These are phyloP conservation scores for Ogataea methanolica DNA, from an alignment of 805 yeast genomes.

Conservation along the genomic window DNA sequence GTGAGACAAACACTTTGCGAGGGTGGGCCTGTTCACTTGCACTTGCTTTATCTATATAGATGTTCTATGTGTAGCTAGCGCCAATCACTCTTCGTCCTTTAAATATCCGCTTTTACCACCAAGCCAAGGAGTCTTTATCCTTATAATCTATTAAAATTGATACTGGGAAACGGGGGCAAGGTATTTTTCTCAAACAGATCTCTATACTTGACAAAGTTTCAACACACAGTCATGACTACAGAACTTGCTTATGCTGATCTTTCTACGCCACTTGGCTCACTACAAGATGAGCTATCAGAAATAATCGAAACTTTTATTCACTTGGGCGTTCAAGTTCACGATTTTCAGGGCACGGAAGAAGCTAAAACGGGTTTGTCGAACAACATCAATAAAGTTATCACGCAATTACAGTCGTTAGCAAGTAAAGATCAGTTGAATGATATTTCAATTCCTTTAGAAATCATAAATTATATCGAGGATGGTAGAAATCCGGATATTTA, in stretches of 20 bases:
- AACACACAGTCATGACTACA: constrained; percentile 25
- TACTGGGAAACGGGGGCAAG: too few species aligned
- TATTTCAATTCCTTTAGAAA: constrained; percentile 70
- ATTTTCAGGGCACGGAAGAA: constrained; percentile 83
- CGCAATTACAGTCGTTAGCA: constrained; percentile 33
- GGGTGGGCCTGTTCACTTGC: too few species aligned
- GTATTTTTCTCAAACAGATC: neutral
- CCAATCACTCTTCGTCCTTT: too few species aligned
- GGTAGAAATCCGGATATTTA: constrained; percentile 97
- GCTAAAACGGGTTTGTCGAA: constrained; percentile 56
- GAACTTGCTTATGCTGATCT: constrained; percentile 21
- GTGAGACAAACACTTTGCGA: too few species aligned
- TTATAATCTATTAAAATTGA: too few species aligned
- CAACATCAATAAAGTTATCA: constrained; percentile 37
- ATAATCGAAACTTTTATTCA: constrained; percentile 80
- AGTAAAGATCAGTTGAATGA: constrained; percentile 31
- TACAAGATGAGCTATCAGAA: constrained; percentile 40
- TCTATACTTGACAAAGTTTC: too few species aligned
- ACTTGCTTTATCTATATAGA: too few species aligned
- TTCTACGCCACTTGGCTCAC: constrained; percentile 21
- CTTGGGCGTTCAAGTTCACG: constrained; percentile 88
- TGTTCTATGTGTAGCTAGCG: too few species aligned
- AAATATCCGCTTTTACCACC: too few species aligned
- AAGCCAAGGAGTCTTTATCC: too few species aligned
- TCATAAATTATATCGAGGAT: constrained; percentile 87